Base-by-base conservation (phyloP, 2,329 filamentous ascomycete genomes). In the Neonectria sp. region DNA sequence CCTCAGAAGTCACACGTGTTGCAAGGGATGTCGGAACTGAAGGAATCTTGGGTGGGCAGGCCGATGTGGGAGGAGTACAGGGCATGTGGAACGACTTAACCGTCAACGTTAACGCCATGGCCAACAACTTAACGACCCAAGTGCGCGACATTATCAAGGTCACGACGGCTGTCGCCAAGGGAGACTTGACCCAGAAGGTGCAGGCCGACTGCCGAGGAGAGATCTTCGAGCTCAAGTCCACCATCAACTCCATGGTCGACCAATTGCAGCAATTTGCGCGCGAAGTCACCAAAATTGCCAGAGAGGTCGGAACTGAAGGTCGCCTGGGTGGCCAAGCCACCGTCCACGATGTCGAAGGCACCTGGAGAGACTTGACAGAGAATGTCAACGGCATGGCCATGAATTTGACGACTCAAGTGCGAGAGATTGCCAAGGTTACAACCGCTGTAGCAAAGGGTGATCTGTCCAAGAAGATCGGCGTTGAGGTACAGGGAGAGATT, bases 211-310 rank as follows among this genome's bases (percentile, higher is more conserved):
- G 93, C 82, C 93, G 91, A 84, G 97, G 93, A 81, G 96, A 95
- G 86, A 98, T 95, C 77, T 93, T 91, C 79, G 94, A 93, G 84
- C 92, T 99, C 78, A 99, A 99, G 83, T 95, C 95, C 67, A 98
- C 96, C 53, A 99, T 98, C 86, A 99, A 99, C 83, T 96, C 93
- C 79, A 99, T 99, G 95, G 95, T 99, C 73, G 96, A 98, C 80
- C 96, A 98, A 81, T 86, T 99, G 65, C 94, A 97, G 78, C 95
- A 98, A 78, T 98, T 98, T 79, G 96, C 96, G 11, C 93, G 95
- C 78, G 95, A 98, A 84, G 96, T 99, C 75, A 98, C 95, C 43
- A 97, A 96, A 82, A 93, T 99, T 77, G 95, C 95, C 43, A 92
- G 94, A 79, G 95, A 98, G 82, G 96, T 98, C 86, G 95, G 95